Evolutionary conservation across 257 asterid genomes (phyloP), one percentile per base, ranked within the genome.

Genomic region (Orobanche coerulescens): DNA sequence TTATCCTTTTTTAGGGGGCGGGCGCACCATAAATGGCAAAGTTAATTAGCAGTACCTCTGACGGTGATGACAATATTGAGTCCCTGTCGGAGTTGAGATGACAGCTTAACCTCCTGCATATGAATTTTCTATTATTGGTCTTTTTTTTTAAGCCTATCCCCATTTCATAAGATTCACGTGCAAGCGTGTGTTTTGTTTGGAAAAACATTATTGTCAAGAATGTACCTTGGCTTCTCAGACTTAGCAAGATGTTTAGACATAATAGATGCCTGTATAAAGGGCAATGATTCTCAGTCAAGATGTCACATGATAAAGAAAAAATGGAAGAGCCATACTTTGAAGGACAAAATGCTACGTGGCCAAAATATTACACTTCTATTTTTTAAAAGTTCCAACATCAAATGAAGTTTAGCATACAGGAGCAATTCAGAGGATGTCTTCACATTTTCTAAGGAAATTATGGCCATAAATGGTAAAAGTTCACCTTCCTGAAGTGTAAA

Each of bases 141-240:
- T 58, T 42, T 22, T 4, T 50, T 47, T 47, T 47, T 47, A 3
- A 8, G n/a, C 23, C 26, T 7, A 47, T 20, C 33, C 22, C 23
- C 61, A 37, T 15, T 23, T 64, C 55, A 6, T 10, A 18, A 49
- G 12, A 49, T 7, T 4, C 4, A 16, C 0, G 24, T 42, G 33
- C 4, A 2, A 31, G 25, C 34, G 19, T 56, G 28, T 33, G 37
- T 46, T 33, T 42, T 47, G 30, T 31, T 64, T 34, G 9, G 48
- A 25, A 34, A 61, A 16, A 6, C 16, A 25, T 26, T 51, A 16
- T 24, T 51, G 54, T 61, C 15, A 46, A 64, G 15, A 59, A 28
- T 49, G 61, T 85, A 84, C 94, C 95, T 89, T 62, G 95, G 84
- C 72, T 62, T 79, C 73, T 89, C 97, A 28, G 94, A 71, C 69